Evolutionary conservation across 257 asterid genomes (phyloP).

Genomic region (Solanum chaucha): DNA sequence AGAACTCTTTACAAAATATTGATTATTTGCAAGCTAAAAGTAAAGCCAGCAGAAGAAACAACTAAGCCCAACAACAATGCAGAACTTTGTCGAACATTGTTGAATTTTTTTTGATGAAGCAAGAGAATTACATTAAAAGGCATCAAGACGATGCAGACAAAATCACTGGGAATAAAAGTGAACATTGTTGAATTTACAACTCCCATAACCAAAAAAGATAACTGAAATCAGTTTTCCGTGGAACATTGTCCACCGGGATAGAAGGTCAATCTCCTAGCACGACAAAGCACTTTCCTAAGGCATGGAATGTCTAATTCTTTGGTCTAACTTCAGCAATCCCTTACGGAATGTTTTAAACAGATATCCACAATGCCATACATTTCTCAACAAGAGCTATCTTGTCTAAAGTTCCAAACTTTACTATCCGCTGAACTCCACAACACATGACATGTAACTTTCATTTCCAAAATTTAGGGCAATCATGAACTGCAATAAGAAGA

Average conservation of each 20-base stretch:
- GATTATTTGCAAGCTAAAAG: background rate
- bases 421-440: background rate
- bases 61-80: slow-evolving; percentile 15
- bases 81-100: slow-evolving; percentile 7
- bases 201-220: background rate
- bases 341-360: background rate
- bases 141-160: background rate
- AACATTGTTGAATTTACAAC: background rate
- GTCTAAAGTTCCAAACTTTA: background rate
- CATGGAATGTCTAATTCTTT: background rate
- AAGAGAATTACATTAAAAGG: background rate
- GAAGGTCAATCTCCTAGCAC: background rate
- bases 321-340: background rate
- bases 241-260: background rate
- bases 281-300: background rate
- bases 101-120: background rate
- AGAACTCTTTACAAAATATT: background rate
- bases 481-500: background rate
- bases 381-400: background rate
- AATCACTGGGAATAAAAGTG: background rate
- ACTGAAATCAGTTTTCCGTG: background rate
- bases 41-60: background rate
- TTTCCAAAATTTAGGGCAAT: background rate
- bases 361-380: background rate
- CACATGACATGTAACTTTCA: background rate